Percentiles rank a stretch among this genome's conserved stretches.
Conservation (phyloP, 345 rosid species). For the Gossypium stocksii region DNA sequence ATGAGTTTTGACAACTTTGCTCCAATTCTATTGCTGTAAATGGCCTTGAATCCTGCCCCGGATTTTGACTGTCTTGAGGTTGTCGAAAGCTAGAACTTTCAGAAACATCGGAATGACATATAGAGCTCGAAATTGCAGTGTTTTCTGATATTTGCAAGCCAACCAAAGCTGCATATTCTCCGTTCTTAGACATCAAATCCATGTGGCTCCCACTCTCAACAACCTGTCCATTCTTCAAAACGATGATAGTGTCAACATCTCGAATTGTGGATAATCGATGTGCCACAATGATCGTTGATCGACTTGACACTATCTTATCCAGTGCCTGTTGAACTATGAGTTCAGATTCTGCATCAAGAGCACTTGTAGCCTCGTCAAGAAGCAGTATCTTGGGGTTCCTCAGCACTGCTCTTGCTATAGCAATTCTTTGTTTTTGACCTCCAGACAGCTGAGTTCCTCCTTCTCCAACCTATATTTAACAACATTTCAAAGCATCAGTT, state of each 20-base stretch:
- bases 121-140: conserved; percentile 26
- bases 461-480: conserved; percentile 67
- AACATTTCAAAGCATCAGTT: conserved; percentile 9
- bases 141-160: conserved; percentile 48
- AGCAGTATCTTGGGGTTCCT: conserved; percentile 77
- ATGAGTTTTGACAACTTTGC: conserved; percentile 21
- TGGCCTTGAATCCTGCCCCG: conserved; percentile 10
- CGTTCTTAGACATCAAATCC: conserved; percentile 55
- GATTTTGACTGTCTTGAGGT: conserved; percentile 20
- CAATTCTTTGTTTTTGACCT: conserved; percentile 88
- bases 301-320: conserved; percentile 48
- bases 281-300: conserved; percentile 72
- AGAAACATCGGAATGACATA: conserved; percentile 28
- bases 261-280: conserved; percentile 69
- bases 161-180: conserved; percentile 59
- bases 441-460: conserved; percentile 97
- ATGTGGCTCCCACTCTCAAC: conserved; percentile 69
- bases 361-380: conserved; percentile 88
- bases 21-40: background rate
- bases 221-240: conserved; percentile 61
- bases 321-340: conserved; percentile 69
- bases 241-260: conserved; percentile 63
- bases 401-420: conserved; percentile 78
- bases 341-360: conserved; percentile 83
- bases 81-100: conserved; percentile 41